These are phyloP conservation scores for Ephemerocybe angulata DNA, from an alignment of 768 basidiomycete genomes.

Conservation along the genomic window DNA sequence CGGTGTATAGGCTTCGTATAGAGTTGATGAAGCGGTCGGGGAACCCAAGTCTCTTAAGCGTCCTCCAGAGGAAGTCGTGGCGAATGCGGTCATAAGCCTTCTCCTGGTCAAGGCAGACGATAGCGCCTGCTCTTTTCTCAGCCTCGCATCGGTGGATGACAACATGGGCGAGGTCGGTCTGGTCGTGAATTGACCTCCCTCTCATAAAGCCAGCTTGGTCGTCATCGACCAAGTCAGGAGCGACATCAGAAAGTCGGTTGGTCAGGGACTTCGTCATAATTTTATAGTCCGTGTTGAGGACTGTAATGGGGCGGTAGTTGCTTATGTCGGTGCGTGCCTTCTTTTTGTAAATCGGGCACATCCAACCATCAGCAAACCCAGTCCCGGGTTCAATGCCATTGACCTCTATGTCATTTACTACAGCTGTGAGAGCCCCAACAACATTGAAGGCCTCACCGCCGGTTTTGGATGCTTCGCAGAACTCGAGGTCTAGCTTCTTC, in stretches of 20 bases:
- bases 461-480: conserved; percentile 1
- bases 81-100: conserved; percentile 35
- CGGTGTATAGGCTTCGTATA: neutral
- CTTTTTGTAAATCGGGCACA: conserved; percentile 43
- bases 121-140: conserved; percentile 20
- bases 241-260: conserved; percentile 13
- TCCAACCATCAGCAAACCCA: conserved; percentile 29
- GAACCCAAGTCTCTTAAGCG: conserved; percentile 20
- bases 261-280: conserved; percentile 24
- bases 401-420: conserved; percentile 27
- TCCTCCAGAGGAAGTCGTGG: conserved; percentile 28
- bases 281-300: too few species aligned
- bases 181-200: conserved; percentile 27
- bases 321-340: conserved; percentile 24
- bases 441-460: conserved; percentile 2
- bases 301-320: conserved; percentile 35
- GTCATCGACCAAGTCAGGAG: conserved; percentile 21
- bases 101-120: conserved; percentile 35
- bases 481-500: conserved; percentile 12
- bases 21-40: conserved; percentile 9
- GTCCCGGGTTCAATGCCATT: conserved; percentile 13
- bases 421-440: too few species aligned
- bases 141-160: conserved; percentile 23
- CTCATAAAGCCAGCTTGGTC: conserved; percentile 37
- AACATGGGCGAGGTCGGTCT: conserved; percentile 22